These are phyloP conservation scores for Ophiocordyceps polyrhachis-furcata DNA, from an alignment of 2,329 filamentous ascomycete species.

Conservation along the genomic window DNA sequence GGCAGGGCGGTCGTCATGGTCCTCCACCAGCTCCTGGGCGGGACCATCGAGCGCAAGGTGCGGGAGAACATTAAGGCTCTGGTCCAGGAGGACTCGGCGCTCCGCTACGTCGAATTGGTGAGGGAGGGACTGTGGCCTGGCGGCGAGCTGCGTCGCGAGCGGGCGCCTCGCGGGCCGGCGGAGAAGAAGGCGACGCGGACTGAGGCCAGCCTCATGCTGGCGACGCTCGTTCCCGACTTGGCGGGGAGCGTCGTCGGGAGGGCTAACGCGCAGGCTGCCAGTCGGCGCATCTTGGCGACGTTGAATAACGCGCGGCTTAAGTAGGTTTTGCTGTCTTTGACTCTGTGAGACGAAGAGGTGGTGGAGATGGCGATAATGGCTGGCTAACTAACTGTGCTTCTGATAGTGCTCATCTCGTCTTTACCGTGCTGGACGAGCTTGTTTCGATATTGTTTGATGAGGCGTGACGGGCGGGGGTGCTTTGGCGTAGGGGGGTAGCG, in stretches of 20 bases:
- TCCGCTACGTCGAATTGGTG: slow-evolving; percentile 57
- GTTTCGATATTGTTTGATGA: slow-evolving; percentile 44
- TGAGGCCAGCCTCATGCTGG: slow-evolving; percentile 77
- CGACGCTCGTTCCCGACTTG: slow-evolving; percentile 76
- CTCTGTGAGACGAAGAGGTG: not conserved
- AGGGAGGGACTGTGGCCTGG: slow-evolving; percentile 67
- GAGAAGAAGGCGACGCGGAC: slow-evolving; percentile 68
- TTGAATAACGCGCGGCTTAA: slow-evolving; percentile 84
- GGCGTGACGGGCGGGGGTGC: not conserved
- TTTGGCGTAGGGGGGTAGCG: not conserved
- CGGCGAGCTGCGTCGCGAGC: slow-evolving; percentile 33
- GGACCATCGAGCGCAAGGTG: slow-evolving; percentile 90
- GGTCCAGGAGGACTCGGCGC: slow-evolving; percentile 58
- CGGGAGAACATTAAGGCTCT: slow-evolving; percentile 63
- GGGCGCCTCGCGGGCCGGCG: slow-evolving; percentile 38
- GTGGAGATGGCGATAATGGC: not conserved
- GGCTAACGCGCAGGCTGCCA: slow-evolving; percentile 78
- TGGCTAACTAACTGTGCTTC: not conserved
- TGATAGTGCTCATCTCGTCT: slow-evolving; percentile 44
- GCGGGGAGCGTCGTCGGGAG: slow-evolving; percentile 86
- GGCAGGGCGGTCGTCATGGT: slow-evolving; percentile 92
- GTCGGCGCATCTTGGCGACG: slow-evolving; percentile 72
- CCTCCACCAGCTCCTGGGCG: slow-evolving; percentile 83
- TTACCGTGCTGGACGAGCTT: slow-evolving; percentile 54
- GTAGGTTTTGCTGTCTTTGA: slow-evolving; percentile 26